Evolutionary conservation across 2,329 filamentous ascomycete genomes (phyloP).

Genomic region (Fusarium algeriense): DNA sequence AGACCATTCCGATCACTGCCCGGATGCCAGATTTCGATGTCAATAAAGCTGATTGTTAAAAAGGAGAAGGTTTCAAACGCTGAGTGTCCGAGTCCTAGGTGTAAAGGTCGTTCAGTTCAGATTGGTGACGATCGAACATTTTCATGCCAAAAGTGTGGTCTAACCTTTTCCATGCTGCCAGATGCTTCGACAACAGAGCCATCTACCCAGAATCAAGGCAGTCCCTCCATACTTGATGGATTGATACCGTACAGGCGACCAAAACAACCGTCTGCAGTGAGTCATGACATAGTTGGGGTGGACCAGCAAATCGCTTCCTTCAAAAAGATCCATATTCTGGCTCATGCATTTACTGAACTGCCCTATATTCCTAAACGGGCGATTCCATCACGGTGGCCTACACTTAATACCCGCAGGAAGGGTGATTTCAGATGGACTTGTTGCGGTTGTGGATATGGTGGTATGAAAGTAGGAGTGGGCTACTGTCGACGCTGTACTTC

Average conservation of each 20-base stretch:
- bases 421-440: neutral
- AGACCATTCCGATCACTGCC: too few relatives aligned
- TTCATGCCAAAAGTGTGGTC: neutral
- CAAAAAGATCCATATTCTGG: neutral
- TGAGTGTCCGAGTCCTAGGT: neutral
- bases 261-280: rapidly evolving
- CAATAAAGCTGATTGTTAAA: neutral
- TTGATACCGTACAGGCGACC: neutral
- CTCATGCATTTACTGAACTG: too few relatives aligned
- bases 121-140: neutral
- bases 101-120: neutral
- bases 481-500: rapidly evolving
- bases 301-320: neutral
- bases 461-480: rapidly evolving
- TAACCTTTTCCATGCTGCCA: neutral
- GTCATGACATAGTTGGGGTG: neutral
- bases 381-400: rapidly evolving
- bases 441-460: rapidly evolving
- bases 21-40: neutral
- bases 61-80: rapidly evolving
- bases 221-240: rapidly evolving
- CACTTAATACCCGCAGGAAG: rapidly evolving
- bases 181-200: rapidly evolving
- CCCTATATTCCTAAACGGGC: rapidly evolving
- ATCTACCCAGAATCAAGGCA: too few relatives aligned